phyloP scores from a whole-genome alignment of 208 protist species.

The Acanthamoeba polyphaga region DNA sequence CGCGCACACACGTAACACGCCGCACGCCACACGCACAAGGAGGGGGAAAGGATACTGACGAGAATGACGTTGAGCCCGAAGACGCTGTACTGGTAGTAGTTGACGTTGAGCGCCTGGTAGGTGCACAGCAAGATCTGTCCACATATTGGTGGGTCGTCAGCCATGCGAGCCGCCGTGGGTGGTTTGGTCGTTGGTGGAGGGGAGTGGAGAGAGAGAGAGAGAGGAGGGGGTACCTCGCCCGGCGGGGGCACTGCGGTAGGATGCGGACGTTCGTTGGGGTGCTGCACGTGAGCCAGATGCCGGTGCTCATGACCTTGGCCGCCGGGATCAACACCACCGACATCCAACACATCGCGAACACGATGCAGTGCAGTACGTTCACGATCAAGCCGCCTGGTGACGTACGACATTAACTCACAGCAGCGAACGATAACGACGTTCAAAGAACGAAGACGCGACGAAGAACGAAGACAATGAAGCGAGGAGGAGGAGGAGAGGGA shows the following conservation, averaged over 20 bases:
- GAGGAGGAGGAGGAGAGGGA: background rate
- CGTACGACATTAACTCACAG: no score
- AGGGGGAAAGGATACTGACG: background rate
- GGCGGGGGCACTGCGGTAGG: background rate
- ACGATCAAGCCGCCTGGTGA: conserved; percentile 64
- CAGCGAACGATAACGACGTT: no score
- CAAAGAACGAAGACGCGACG: no score
- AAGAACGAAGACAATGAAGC: background rate
- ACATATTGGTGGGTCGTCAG: no score
- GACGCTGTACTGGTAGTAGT: conserved; percentile 87
- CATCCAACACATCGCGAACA: conserved; percentile 81
- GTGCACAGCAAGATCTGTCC: conserved; percentile 74
- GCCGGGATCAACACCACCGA: conserved; percentile 86
- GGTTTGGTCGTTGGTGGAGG: no score
- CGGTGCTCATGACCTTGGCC: conserved; percentile 80
- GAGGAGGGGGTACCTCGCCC: background rate
- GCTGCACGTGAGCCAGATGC: conserved; percentile 13
- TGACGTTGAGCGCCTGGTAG: conserved; percentile 77
- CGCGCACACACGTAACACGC: background rate
- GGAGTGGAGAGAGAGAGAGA: no score
- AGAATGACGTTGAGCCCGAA: conserved; percentile 86
- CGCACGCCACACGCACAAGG: background rate
- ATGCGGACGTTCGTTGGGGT: conserved; percentile 20
- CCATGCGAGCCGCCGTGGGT: background rate
- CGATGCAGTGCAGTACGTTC: background rate